Percentiles rank a stretch among this genome's conserved stretches.
Evolutionary conservation across 257 asterid species (phyloP).

Genomic region (Scutellaria minor): DNA sequence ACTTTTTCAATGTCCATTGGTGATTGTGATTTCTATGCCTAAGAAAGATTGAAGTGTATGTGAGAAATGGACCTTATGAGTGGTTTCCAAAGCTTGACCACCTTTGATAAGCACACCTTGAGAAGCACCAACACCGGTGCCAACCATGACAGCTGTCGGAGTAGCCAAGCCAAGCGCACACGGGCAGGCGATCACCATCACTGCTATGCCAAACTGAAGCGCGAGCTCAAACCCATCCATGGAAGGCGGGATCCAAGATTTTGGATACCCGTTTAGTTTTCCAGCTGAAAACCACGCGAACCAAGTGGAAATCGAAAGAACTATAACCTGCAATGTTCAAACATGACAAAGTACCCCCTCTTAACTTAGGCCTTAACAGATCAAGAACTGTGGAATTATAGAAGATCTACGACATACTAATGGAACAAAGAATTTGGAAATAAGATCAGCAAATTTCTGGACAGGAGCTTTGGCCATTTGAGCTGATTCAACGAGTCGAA

Average conservation of each 20-base stretch:
- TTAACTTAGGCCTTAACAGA: not conserved
- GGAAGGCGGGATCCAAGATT: conserved; percentile 70
- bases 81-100: conserved; percentile 80
- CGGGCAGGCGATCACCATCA: conserved; percentile 93
- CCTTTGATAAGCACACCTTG: conserved; percentile 90
- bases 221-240: conserved; percentile 87
- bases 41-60: not conserved
- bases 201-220: conserved; percentile 86
- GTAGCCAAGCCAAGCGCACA: conserved; percentile 94
- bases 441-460: conserved; percentile 69
- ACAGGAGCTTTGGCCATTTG: conserved; percentile 75
- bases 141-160: conserved; percentile 94
- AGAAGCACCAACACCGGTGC: conserved; percentile 83
- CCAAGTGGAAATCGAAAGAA: conserved; percentile 63
- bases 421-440: conserved; percentile 69
- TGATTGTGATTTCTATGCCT: not conserved
- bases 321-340: conserved; percentile 51
- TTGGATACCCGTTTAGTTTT: conserved; percentile 58
- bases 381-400: not conserved
- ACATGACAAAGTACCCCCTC: not conserved
- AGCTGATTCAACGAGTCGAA: conserved; percentile 67
- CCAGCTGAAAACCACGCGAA: conserved; percentile 77
- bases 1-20: not conserved
- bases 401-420: conserved; percentile 37
- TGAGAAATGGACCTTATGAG: conserved; percentile 68